phyloP scores from a whole-genome alignment of 2,329 filamentous ascomycete species.

The Talaromyces piceae region DNA sequence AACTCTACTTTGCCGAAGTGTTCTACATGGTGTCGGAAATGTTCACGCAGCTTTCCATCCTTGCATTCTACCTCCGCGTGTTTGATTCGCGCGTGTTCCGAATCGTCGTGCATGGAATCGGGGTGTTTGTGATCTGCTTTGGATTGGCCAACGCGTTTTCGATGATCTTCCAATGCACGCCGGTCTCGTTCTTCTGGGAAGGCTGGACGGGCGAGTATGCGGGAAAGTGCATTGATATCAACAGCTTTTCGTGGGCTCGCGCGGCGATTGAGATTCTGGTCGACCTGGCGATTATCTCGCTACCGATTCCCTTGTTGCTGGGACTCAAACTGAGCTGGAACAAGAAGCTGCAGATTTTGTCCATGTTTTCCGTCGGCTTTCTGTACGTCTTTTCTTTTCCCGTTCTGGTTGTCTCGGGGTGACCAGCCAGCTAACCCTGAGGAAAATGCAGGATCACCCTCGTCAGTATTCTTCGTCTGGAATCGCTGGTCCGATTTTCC shows the following conservation, averaged over 20 bases:
- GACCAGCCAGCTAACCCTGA: conserved; percentile 1
- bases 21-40: conserved; percentile 44
- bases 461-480: conserved; percentile 35
- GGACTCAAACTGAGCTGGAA: conserved; percentile 39
- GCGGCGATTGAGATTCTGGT: conserved; percentile 47
- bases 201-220: conserved; percentile 43
- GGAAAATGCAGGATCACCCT: conserved; percentile 33
- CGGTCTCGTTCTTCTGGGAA: conserved; percentile 46
- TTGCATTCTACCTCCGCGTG: conserved; percentile 51
- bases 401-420: background rate
- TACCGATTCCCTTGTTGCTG: conserved; percentile 43
- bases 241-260: conserved; percentile 45
- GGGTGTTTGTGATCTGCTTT: conserved; percentile 44
- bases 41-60: conserved; percentile 45
- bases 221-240: conserved; percentile 46
- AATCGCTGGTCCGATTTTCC: conserved; percentile 34
- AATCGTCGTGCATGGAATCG: conserved; percentile 38
- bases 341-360: conserved; percentile 43
- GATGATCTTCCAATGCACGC: conserved; percentile 21
- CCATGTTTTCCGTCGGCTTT: conserved; percentile 47
- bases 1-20: conserved; percentile 23
- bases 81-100: conserved; percentile 40
- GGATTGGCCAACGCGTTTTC: conserved; percentile 29
- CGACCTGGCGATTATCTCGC: conserved; percentile 46
- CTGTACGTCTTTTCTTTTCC: conserved; percentile 24